Conservation (phyloP, 2,329 filamentous ascomycete species). For the Metarhizium anisopliae region DNA sequence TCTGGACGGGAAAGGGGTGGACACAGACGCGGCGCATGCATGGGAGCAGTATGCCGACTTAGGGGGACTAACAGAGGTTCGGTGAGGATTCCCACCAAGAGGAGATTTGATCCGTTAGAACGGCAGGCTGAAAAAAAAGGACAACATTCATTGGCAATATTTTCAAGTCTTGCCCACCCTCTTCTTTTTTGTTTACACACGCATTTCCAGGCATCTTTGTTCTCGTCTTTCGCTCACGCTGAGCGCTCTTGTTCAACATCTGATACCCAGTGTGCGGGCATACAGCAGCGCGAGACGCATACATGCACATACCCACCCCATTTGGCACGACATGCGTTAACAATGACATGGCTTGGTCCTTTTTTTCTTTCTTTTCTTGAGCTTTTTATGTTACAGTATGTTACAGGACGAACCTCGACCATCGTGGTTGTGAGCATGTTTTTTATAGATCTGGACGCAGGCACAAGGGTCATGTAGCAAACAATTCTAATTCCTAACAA, state of each 20-base stretch:
- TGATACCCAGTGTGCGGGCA: slow-evolving; percentile 3
- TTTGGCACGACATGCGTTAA: not conserved
- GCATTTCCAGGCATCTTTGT: not conserved
- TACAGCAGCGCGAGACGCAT: not conserved
- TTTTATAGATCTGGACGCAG: not conserved
- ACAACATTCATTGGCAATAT: not conserved
- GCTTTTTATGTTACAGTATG: not conserved
- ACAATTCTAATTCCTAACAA: not conserved
- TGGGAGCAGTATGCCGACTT: slow-evolving; percentile 40
- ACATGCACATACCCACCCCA: not conserved
- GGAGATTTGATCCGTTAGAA: too few relatives aligned
- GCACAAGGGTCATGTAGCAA: not conserved
- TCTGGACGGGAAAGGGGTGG: slow-evolving; percentile 17
- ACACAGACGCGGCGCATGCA: slow-evolving; percentile 16
- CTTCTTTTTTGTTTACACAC: slow-evolving; percentile 3
- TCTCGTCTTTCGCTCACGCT: slow-evolving; percentile 3
- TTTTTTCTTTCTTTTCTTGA: not conserved
- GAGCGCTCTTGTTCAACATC: not conserved
- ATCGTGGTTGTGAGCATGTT: not conserved
- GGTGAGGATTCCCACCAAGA: slow-evolving; percentile 11
- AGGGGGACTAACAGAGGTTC: slow-evolving; percentile 33
- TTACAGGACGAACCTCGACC: not conserved
- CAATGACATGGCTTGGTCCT: not conserved
- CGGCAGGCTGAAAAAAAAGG: too few relatives aligned
- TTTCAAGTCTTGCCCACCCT: not conserved